phyloP scores from a whole-genome alignment of 108 stramenopile species.

The Cyclotella baltica region DNA sequence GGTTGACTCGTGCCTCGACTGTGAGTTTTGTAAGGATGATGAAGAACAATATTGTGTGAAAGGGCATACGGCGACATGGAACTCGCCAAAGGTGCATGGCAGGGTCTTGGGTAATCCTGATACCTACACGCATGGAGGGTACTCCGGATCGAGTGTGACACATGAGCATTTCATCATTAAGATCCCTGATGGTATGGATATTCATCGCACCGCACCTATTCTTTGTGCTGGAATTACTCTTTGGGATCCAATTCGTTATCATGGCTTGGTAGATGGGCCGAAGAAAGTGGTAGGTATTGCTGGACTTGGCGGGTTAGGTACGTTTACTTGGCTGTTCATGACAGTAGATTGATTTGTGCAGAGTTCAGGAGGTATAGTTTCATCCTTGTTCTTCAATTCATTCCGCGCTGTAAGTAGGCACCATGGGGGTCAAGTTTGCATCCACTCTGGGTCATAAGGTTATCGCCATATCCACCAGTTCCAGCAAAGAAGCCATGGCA shows the following conservation, averaged over 20 bases:
- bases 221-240: conserved; percentile 1
- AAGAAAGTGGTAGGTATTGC: neutral
- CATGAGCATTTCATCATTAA: conserved; percentile 1
- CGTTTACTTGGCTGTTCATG: no score
- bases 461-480: neutral
- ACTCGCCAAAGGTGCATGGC: neutral
- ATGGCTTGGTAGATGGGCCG: conserved; percentile 4
- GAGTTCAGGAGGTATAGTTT: no score
- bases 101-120: neutral
- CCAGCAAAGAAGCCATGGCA: conserved; percentile 8
- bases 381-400: no score
- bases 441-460: conserved; percentile 2
- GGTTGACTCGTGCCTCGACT: conserved; percentile 62
- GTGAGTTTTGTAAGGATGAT: conserved; percentile 53
- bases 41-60: conserved; percentile 3
- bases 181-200: conserved; percentile 4
- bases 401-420: neutral
- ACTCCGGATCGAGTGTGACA: neutral
- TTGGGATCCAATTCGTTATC: conserved; percentile 2
- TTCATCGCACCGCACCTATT: neutral
- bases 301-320: conserved; percentile 2
- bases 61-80: neutral
- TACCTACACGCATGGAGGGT: neutral
- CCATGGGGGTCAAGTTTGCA: conserved; percentile 8
- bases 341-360: no score